phyloP scores from a whole-genome alignment of 2,329 filamentous ascomycete species.

The Cercospora sp. region DNA sequence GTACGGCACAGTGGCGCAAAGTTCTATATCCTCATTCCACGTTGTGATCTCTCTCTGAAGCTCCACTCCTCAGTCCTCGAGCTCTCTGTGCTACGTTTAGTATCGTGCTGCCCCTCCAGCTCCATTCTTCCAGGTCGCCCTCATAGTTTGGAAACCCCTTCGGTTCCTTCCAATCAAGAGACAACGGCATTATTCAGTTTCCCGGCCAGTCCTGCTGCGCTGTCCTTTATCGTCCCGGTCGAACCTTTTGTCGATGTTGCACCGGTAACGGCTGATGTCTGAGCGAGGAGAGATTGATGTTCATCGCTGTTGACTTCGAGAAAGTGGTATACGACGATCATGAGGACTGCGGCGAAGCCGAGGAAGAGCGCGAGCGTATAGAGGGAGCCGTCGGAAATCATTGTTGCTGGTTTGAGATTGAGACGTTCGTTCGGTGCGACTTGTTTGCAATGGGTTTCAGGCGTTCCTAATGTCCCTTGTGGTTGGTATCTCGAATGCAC shows the following conservation, averaged over 20 bases:
- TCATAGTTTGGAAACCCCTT: background rate
- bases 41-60: background rate
- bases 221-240: constrained; percentile 12
- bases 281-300: constrained; percentile 10
- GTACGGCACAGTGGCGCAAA: background rate
- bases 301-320: constrained; percentile 83
- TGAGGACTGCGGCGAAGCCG: constrained; percentile 81
- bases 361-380: constrained; percentile 93
- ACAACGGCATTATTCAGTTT: background rate
- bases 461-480: background rate
- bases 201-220: background rate
- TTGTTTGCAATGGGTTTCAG: background rate
- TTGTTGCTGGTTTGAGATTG: constrained; percentile 48
- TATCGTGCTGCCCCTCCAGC: background rate
- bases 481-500: background rate
- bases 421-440: background rate
- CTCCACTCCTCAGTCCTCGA: background rate
- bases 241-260: constrained; percentile 1
- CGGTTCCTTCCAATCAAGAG: background rate
- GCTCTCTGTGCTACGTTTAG: background rate
- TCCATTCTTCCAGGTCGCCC: background rate
- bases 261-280: background rate
- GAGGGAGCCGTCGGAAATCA: constrained; percentile 93
- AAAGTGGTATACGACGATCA: constrained; percentile 95
- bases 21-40: background rate